Base-by-base conservation (phyloP, 257 asterid genomes). In the Solanum chmielewskii region DNA sequence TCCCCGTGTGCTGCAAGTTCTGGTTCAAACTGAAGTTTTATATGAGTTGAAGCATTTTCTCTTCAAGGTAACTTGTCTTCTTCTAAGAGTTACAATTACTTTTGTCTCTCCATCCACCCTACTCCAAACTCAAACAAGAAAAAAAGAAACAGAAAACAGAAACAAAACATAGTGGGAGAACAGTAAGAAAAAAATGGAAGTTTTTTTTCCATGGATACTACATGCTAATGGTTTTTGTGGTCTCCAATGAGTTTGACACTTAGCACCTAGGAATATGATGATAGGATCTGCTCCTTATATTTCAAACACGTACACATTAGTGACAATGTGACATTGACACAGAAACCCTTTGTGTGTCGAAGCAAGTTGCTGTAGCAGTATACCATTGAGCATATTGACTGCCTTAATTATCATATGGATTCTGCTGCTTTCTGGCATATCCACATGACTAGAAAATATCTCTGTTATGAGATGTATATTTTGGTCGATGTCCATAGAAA, bases 1-100 rank as follows among this genome's bases (percentile, higher is more conserved):
- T 83, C 94, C 88, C 89, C 95, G 81, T 84, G 89, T 66, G 91
- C 94, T 86, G 89, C 94, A 85, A 87, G 89, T 90, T 92, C 98
- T 80, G 80, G 93, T 77, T 92, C 95, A 68, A 90, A 87, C 88
- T 94, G 35, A 82, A 90, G 75, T 86, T 77, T 70, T 74, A 66
- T 47, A 44, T 83, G 81, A 87, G 84, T 86, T 75, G 31, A 60
- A 45, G 37, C 73, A 80, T 87, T 83, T 83, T 76, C 69, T 80
- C 83, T 47, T 68, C 77, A 71, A 81, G 87, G 93, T 91, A 86
- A 86, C 90, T 75, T 47, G 62, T 31, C 62, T 15, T 68, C 80
- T 88, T 86, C 35, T 68, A 41, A 64, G 33, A 13, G 14, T 84
- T 37, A 1, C 56, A 66, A 25, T 66, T 39, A 41, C 33, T 47